These are phyloP conservation scores for Alternaria gaisen DNA, from an alignment of 2,329 filamentous ascomycete species.

Conservation along the genomic window DNA sequence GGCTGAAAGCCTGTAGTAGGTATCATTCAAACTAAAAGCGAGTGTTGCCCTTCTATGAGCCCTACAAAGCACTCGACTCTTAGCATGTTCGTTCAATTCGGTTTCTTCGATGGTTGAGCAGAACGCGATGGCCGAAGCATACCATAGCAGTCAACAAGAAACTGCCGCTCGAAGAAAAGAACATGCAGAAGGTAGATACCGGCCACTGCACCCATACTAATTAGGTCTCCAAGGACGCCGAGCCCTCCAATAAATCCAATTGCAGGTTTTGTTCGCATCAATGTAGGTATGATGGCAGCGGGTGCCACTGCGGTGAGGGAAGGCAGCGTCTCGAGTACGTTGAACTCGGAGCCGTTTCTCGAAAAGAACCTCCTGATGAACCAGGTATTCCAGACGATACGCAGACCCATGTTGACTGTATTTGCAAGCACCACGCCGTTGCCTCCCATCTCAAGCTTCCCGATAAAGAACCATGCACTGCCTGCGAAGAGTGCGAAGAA, in stretches of 20 bases:
- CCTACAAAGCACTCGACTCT: background rate
- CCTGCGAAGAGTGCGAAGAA: constrained; percentile 81
- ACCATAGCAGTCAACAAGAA: constrained; percentile 45
- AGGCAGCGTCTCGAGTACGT: constrained; percentile 30
- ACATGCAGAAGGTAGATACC: constrained; percentile 48
- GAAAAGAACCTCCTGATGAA: constrained; percentile 68
- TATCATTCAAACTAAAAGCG: background rate
- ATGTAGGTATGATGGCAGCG: constrained; percentile 47
- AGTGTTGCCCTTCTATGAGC: background rate
- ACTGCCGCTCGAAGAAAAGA: constrained; percentile 43
- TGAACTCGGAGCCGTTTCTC: constrained; percentile 28
- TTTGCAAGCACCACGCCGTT: constrained; percentile 86
- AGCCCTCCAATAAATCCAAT: constrained; percentile 40
- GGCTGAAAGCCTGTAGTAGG: background rate
- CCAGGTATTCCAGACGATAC: constrained; percentile 79
- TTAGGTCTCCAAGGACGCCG: constrained; percentile 55
- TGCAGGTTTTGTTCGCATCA: constrained; percentile 46
- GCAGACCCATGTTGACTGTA: constrained; percentile 84
- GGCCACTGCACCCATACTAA: constrained; percentile 49
- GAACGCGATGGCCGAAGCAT: constrained; percentile 37
- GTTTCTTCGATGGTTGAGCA: background rate
- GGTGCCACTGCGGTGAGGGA: constrained; percentile 46
- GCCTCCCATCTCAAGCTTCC: constrained; percentile 74
- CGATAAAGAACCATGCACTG: constrained; percentile 78
- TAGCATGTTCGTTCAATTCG: background rate